Base-by-base conservation (phyloP, 1,284 basidiomycete species). In the Megacollybia platyphylla region DNA sequence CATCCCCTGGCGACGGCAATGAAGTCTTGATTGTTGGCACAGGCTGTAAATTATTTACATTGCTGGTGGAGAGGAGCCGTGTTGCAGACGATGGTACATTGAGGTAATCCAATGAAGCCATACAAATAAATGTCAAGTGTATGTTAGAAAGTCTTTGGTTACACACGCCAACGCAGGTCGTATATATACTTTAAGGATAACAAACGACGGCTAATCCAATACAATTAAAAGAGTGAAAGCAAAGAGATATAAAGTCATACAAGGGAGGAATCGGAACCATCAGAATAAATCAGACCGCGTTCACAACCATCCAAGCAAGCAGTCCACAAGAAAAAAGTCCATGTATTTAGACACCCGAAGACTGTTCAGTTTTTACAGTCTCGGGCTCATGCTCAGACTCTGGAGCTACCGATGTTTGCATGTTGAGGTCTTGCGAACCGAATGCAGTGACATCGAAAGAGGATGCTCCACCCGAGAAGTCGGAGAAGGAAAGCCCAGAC, bases 401-500 rank as follows among this genome's bases (percentile, higher is more conserved):
- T 43, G 73, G 66, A 41, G 72, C 68, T 28, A 62, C 68, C 46
- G 73, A 67, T 50, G 73, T 54, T 51, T 61, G 66, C 54, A 86
- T 66, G 42, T 69, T 71, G 48, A 86, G 55, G 47, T 86, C 83
- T 52, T 78, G 76, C 44, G 76, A 65, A 35, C 71, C 63, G 57
- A 82, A 82, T 17, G 64, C 67, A 40, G 71, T 53, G 37, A 83
- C 79, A 57, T 86, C 83, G 52, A 84, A 87, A 17, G 73, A 59
- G 49, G 67, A 72, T 42, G 71, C 67, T 11, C 76, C 54, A 28
- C 65, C 67, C 11, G 66, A 58, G 52, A 82, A 87, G 59, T 86
- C 83, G 44, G 72, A 63, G 58, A 83, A 86, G 27, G 73, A 68
- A 48, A 76, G 65, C 28, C 72, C 73, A 35, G 71, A 62, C 51